Evolutionary conservation across 305 asterid genomes (phyloP).

Genomic region (Nicotiana rustica): DNA sequence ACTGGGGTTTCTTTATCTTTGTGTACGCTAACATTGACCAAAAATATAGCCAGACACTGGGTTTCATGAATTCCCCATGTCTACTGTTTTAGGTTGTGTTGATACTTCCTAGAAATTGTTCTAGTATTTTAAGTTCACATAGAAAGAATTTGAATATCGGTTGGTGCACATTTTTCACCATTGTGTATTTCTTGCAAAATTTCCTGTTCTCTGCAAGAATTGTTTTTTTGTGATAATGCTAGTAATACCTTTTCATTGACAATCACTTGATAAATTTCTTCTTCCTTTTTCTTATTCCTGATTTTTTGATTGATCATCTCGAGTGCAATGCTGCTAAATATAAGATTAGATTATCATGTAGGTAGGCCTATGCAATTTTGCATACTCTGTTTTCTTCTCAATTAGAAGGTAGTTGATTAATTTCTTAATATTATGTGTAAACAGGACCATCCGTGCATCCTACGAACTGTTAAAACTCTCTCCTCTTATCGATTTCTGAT

Average conservation of each 20-base stretch:
- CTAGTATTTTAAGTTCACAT: background rate
- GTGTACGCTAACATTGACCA: conserved; percentile 18
- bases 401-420: background rate
- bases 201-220: conserved; percentile 6
- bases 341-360: background rate
- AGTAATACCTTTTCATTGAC: background rate
- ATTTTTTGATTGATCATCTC: background rate
- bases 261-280: background rate
- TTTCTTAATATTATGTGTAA: background rate
- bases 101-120: conserved; percentile 15
- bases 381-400: background rate
- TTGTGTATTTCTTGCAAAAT: background rate
- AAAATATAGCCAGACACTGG: background rate
- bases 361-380: background rate
- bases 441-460: background rate
- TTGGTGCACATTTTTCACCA: background rate
- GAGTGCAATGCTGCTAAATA: background rate
- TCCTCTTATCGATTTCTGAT: background rate
- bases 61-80: background rate
- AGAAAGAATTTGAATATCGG: background rate
- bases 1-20: background rate
- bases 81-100: background rate
- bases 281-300: background rate
- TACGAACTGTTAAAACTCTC: background rate
- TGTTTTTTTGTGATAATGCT: background rate